Conservation (phyloP, 108 stramenopile species). For the Conticribra guillardii region DNA sequence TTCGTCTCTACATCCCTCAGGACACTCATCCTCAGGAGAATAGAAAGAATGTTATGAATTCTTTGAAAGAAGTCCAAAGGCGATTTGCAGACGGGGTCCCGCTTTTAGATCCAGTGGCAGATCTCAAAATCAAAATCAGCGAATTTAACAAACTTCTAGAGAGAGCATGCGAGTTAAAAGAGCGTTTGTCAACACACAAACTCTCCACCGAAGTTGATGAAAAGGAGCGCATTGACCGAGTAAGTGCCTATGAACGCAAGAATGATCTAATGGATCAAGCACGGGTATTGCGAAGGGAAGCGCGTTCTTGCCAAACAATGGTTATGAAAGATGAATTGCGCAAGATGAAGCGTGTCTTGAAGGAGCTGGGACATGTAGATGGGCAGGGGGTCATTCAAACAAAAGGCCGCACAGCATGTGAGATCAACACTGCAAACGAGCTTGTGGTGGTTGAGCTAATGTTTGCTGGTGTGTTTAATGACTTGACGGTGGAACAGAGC, state of each 20-base stretch:
- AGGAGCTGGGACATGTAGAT: conserved; percentile 94
- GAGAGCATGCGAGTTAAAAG: conserved; percentile 68
- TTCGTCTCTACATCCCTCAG: conserved; percentile 79
- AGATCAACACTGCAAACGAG: conserved; percentile 97
- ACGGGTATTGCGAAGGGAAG: conserved; percentile 73
- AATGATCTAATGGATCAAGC: conserved; percentile 72
- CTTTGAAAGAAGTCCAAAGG: conserved; percentile 80
- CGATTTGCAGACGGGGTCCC: conserved; percentile 89
- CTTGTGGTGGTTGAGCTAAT: conserved; percentile 96
- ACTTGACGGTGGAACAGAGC: conserved; percentile 89
- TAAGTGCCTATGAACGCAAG: conserved; percentile 72
- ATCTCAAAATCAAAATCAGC: conserved; percentile 81
- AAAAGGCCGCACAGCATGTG: conserved; percentile 98
- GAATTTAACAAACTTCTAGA: conserved; percentile 85
- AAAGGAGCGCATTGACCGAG: conserved; percentile 57
- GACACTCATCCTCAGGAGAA: conserved; percentile 67
- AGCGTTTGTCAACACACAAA: conserved; percentile 63
- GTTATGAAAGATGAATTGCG: conserved; percentile 96
- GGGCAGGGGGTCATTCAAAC: conserved; percentile 93
- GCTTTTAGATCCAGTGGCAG: conserved; percentile 89
- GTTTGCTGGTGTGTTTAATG: conserved; percentile 96
- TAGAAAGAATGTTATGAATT: conserved; percentile 63
- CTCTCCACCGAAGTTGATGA: conserved; percentile 54
- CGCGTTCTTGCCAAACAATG: conserved; percentile 79
- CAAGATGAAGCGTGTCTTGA: conserved; percentile 95